Percentiles rank a stretch among this genome's conserved stretches.
Evolutionary conservation across 805 yeast genomes (phyloP).

Genomic region (Saturnispora silvae): DNA sequence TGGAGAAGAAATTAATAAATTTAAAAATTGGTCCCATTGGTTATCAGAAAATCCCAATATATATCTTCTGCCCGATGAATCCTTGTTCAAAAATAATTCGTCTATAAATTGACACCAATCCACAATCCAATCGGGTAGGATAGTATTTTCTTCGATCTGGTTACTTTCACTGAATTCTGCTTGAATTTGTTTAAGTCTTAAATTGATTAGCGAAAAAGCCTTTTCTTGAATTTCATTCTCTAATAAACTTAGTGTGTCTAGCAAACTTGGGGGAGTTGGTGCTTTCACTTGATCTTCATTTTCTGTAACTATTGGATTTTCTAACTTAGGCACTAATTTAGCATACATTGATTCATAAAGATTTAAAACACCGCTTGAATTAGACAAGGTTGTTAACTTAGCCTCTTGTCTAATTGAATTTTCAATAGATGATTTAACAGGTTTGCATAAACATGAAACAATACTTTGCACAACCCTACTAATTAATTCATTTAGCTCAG

Average conservation of each 20-base stretch:
- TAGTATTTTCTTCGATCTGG: constrained; percentile 40
- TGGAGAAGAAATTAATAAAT: constrained; percentile 37
- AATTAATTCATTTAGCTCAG: constrained; percentile 19
- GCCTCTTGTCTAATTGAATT: constrained; percentile 58
- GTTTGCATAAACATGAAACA: constrained; percentile 46
- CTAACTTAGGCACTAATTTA: constrained; percentile 24
- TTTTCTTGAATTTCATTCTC: constrained; percentile 29
- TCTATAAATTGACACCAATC: constrained; percentile 54
- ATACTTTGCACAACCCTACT: constrained; percentile 36
- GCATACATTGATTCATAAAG: constrained; percentile 63
- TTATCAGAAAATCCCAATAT: constrained; percentile 29
- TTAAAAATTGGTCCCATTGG: constrained; percentile 28
- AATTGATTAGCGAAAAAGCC: constrained; percentile 30
- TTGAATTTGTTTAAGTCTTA: constrained; percentile 28
- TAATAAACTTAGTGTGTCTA: constrained; percentile 23
- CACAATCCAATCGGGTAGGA: constrained; percentile 77
- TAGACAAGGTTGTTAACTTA: constrained; percentile 42
- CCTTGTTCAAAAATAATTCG: constrained; percentile 41
- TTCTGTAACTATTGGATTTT: background rate
- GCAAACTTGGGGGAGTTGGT: constrained; percentile 4
- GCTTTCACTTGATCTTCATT: constrained; percentile 7
- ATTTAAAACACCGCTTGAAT: constrained; percentile 51
- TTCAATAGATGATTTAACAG: constrained; percentile 53
- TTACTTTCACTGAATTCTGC: constrained; percentile 10
- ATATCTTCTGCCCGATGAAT: constrained; percentile 15